Evolutionary conservation across 177 flowering plant species (phyloP).

Genomic region (Vitis hybrid): DNA sequence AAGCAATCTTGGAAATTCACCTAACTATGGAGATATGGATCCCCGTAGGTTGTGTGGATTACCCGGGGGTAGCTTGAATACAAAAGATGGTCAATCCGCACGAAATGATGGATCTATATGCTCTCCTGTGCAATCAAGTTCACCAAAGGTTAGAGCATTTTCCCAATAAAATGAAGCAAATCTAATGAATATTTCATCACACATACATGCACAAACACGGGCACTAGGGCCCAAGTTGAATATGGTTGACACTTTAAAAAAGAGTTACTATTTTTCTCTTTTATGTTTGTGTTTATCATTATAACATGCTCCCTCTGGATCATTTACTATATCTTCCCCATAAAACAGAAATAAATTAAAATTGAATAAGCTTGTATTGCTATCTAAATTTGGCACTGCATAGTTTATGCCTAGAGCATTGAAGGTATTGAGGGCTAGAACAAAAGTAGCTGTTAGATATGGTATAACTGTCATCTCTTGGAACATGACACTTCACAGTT

Average conservation of each 20-base stretch:
- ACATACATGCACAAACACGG: background rate
- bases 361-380: too few relatives aligned
- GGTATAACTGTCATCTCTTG: background rate
- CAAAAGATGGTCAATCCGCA: conserved; percentile 66
- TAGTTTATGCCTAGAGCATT: background rate
- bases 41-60: conserved; percentile 56
- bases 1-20: conserved; percentile 55
- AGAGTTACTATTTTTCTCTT: background rate
- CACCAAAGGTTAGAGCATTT: conserved; percentile 57
- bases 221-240: background rate
- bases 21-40: conserved; percentile 58
- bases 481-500: background rate
- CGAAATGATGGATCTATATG: conserved; percentile 83
- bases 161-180: background rate
- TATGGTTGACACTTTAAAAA: background rate
- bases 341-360: too few relatives aligned
- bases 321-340: too few relatives aligned
- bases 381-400: too few relatives aligned
- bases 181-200: background rate
- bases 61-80: conserved; percentile 56
- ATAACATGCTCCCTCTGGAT: background rate
- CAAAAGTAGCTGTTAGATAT: background rate
- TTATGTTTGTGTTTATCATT: background rate
- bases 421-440: background rate
- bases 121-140: conserved; percentile 72